Evolutionary conservation across 805 yeast species (phyloP).

Genomic region (Priceomyces medius): DNA sequence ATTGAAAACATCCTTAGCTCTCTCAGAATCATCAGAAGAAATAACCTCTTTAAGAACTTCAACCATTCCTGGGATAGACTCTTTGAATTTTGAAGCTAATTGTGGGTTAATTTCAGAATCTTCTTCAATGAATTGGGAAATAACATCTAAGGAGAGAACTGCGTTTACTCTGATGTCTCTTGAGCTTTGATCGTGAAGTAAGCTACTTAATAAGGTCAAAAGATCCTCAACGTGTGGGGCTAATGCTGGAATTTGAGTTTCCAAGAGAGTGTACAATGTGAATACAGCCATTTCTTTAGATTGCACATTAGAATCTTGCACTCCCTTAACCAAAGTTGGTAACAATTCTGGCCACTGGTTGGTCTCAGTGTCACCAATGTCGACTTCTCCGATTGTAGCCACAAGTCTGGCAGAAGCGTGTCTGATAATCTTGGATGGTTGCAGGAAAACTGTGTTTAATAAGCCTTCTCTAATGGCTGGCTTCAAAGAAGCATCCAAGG

Average conservation of each 20-base stretch:
- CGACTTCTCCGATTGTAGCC: slow-evolving; percentile 78
- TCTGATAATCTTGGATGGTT: slow-evolving; percentile 63
- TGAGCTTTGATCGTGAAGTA: slow-evolving; percentile 62
- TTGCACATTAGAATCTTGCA: slow-evolving; percentile 48
- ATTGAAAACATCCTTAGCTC: slow-evolving; percentile 74
- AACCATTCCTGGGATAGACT: slow-evolving; percentile 76
- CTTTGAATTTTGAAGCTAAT: slow-evolving; percentile 54
- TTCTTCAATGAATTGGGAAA: slow-evolving; percentile 67
- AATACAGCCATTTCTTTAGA: slow-evolving; percentile 82
- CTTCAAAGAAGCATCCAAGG: slow-evolving; percentile 49
- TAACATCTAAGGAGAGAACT: slow-evolving; percentile 72
- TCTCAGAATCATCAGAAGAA: slow-evolving; percentile 65
- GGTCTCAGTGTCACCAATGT: slow-evolving; percentile 46
- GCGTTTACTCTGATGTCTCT: slow-evolving; percentile 79
- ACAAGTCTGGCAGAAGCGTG: slow-evolving; percentile 89
- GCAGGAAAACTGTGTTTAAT: slow-evolving; percentile 69
- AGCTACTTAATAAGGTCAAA: slow-evolving; percentile 64
- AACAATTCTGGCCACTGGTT: slow-evolving; percentile 75
- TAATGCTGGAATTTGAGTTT: slow-evolving; percentile 61
- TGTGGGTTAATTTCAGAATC: slow-evolving; percentile 45
- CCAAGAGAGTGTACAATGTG: slow-evolving; percentile 74
- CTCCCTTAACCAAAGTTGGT: slow-evolving; percentile 66
- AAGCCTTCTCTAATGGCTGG: slow-evolving; percentile 65
- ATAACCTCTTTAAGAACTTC: slow-evolving; percentile 76
- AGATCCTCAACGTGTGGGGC: slow-evolving; percentile 61